A percentile compares a stretch with the other conserved stretches of the same genome.
phyloP scores from a whole-genome alignment of 164 flowering plant species.

The Aristolochia fimbriata region DNA sequence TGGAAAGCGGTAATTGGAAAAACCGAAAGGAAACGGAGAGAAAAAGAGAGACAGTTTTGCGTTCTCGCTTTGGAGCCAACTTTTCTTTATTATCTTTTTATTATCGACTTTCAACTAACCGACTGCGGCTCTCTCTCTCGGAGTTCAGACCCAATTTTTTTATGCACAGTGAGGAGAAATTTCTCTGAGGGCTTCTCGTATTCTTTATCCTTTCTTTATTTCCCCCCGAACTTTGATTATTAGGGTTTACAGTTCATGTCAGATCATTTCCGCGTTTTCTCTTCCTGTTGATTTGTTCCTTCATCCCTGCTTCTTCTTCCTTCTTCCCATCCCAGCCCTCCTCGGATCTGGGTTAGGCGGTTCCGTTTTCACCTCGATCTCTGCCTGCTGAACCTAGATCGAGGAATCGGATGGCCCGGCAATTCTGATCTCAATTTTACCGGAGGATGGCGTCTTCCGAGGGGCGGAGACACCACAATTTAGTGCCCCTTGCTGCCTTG shows the following conservation, averaged over 20 bases:
- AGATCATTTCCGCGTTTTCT: conserved; percentile 8
- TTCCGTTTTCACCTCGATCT: not conserved
- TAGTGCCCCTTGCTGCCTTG: conserved; percentile 22
- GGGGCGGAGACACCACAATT: conserved; percentile 8
- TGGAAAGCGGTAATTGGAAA: no score
- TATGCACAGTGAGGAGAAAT: not conserved
- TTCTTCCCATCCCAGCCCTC: not conserved
- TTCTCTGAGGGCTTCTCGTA: not conserved
- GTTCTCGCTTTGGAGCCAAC: no score
- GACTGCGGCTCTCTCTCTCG: not conserved
- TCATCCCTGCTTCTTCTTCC: not conserved
- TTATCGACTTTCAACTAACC: not conserved
- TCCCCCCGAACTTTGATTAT: not conserved
- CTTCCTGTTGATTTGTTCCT: conserved; percentile 4
- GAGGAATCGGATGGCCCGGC: not conserved
- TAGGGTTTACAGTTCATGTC: conserved; percentile 5
- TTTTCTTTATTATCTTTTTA: not conserved
- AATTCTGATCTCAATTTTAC: not conserved
- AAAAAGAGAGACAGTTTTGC: no score
- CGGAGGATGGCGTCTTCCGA: conserved; percentile 6
- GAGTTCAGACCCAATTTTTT: not conserved
- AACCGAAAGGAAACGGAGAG: no score
- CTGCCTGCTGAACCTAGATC: not conserved
- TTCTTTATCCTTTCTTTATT: not conserved
- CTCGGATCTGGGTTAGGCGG: not conserved